Percentiles rank a stretch among this genome's conserved stretches.
Conservation (phyloP, 2,329 filamentous ascomycete species). For the Phaeoacremonium minimum region DNA sequence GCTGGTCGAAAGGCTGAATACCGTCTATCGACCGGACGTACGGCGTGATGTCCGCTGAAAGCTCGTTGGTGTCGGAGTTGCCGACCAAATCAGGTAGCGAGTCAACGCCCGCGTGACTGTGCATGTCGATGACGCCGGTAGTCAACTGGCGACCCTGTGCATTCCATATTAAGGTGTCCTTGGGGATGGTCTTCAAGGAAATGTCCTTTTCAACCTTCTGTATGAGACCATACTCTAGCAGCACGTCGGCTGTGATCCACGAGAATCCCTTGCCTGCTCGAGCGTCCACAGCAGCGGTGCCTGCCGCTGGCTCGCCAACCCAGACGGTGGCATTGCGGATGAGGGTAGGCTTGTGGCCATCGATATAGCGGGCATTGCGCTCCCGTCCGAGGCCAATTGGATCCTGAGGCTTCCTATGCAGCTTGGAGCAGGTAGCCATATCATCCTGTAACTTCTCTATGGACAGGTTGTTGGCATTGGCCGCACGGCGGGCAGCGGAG, state of each 20-base stretch:
- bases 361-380: conserved; percentile 56
- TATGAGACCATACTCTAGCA: conserved; percentile 58
- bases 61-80: conserved; percentile 59
- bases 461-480: conserved; percentile 32
- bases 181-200: conserved; percentile 32
- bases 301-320: conserved; percentile 55
- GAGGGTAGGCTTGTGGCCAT: conserved; percentile 54
- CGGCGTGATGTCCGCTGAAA: conserved; percentile 60
- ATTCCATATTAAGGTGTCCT: conserved; percentile 48
- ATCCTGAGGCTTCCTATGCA: conserved; percentile 50
- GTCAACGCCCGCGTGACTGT: conserved; percentile 60
- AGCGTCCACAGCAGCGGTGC: conserved; percentile 48
- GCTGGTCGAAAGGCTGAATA: conserved; percentile 58
- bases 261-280: conserved; percentile 53
- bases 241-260: conserved; percentile 58
- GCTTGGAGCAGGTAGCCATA: conserved; percentile 48
- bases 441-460: conserved; percentile 47
- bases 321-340: conserved; percentile 65
- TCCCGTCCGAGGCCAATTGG: conserved; percentile 52
- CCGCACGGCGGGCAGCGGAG: conserved; percentile 2
- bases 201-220: conserved; percentile 45
- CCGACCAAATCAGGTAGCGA: conserved; percentile 51
- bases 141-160: conserved; percentile 59
- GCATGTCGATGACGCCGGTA: conserved; percentile 67
- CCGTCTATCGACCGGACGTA: conserved; percentile 65